Conservation (phyloP, 2,329 filamentous ascomycete species). For the Dactylonectria estremocensis region DNA sequence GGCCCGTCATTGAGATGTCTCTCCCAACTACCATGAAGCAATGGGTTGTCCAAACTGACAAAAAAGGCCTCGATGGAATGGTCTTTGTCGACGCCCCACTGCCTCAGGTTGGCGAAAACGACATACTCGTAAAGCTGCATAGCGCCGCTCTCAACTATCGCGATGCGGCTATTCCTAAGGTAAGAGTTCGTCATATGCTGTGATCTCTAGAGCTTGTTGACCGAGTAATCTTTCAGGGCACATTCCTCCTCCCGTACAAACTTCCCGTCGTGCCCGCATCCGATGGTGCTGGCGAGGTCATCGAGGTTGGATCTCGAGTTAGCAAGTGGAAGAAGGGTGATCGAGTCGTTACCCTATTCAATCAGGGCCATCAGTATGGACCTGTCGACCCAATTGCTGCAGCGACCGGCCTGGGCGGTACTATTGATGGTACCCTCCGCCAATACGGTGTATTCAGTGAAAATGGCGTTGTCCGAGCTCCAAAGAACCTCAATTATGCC, state of each 20-base stretch:
- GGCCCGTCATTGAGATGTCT: neutral
- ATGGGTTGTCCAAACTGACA: neutral
- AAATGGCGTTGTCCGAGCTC: neutral
- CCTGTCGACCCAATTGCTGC: neutral
- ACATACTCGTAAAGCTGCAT: conserved; percentile 10
- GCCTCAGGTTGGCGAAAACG: neutral
- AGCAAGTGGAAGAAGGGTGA: neutral
- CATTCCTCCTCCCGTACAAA: neutral
- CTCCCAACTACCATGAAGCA: neutral
- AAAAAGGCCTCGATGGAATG: neutral
- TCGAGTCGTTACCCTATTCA: neutral
- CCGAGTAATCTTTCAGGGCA: neutral
- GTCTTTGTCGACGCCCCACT: neutral
- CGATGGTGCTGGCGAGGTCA: neutral
- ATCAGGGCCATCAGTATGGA: neutral
- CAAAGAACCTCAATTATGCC: neutral
- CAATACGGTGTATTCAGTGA: neutral
- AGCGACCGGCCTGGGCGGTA: neutral
- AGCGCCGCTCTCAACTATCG: conserved; percentile 10
- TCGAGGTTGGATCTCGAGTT: neutral
- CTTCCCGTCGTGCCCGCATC: neutral
- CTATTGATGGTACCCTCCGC: neutral
- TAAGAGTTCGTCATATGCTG: too few species aligned
- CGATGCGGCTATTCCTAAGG: neutral
- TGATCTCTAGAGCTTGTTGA: too few species aligned